Conservation (phyloP, 192 early-diverging fungal species). For the Backusella morwellensis region DNA sequence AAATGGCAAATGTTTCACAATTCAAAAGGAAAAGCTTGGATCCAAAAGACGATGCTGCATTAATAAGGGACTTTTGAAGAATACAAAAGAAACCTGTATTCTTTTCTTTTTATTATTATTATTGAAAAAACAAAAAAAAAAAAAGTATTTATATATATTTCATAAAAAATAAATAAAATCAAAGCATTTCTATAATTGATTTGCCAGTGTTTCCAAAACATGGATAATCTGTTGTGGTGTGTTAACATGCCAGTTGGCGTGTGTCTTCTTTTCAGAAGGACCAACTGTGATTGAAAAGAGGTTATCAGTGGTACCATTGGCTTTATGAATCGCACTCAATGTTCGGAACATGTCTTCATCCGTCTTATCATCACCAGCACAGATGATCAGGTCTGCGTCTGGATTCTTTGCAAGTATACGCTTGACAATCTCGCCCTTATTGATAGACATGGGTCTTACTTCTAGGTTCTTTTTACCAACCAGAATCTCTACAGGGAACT, state of each 20-base stretch:
- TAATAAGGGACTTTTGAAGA: too few relatives aligned
- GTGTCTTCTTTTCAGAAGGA: slow-evolving; percentile 85
- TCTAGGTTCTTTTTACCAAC: slow-evolving; percentile 99
- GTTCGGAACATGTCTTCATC: slow-evolving; percentile 95
- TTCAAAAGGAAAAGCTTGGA: too few relatives aligned
- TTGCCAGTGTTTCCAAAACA: slow-evolving; percentile 9
- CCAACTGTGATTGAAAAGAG: slow-evolving; percentile 84
- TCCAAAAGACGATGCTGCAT: too few relatives aligned
- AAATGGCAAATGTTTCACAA: background rate
- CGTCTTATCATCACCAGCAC: slow-evolving; percentile 98
- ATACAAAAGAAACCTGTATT: background rate
- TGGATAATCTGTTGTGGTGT: slow-evolving; percentile 18
- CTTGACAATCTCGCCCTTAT: slow-evolving; percentile 99
- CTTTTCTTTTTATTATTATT: background rate
- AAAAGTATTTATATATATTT: background rate
- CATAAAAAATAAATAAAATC: background rate
- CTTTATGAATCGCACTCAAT: slow-evolving; percentile 4
- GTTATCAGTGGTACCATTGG: background rate
- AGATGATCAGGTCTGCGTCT: slow-evolving; percentile 84
- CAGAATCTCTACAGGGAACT: slow-evolving; percentile 91
- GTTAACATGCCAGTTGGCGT: slow-evolving; percentile 84
- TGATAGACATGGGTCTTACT: slow-evolving; percentile 86
- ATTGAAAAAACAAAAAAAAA: too few relatives aligned
- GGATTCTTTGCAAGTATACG: slow-evolving; percentile 63
- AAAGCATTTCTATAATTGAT: background rate